A percentile compares a stretch with the other conserved stretches of the same genome.
Conservation (phyloP, 1,139 yeast species). For the Kodamaea derodonti region DNA sequence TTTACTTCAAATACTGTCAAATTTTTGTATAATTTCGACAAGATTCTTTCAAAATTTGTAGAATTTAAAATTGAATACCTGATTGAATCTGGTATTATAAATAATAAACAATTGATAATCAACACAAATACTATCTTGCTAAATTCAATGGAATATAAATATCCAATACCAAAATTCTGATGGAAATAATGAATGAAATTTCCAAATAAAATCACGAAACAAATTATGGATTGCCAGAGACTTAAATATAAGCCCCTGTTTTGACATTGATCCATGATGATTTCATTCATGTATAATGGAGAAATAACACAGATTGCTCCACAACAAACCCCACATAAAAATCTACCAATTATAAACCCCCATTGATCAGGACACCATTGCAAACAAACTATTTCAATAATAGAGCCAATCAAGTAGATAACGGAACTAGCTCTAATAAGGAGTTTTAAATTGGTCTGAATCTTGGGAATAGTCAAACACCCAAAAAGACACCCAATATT, state of each 20-base stretch:
- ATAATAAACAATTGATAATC: constrained; percentile 6
- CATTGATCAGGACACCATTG: constrained; percentile 1
- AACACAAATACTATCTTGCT: constrained; percentile 10
- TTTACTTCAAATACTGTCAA: not conserved
- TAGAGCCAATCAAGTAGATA: constrained; percentile 15
- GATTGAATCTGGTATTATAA: constrained; percentile 12
- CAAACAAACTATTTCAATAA: constrained; percentile 12
- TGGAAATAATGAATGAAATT: constrained; percentile 10
- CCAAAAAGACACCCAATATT: constrained; percentile 29
- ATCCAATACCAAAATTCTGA: not conserved
- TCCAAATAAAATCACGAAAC: constrained; percentile 22
- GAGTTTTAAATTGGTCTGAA: constrained; percentile 7
- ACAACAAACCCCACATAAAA: constrained; percentile 22
- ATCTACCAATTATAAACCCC: constrained; percentile 19
- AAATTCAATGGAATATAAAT: constrained; percentile 6
- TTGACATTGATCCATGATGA: constrained; percentile 11
- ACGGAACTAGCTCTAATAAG: constrained; percentile 9
- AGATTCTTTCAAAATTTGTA: too few relatives aligned
- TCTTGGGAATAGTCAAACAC: constrained; percentile 16
- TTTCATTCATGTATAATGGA: constrained; percentile 22
- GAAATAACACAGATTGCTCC: constrained; percentile 23
- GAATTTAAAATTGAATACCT: constrained; percentile 2
- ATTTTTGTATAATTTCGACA: not conserved
- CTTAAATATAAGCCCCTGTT: constrained; percentile 19
- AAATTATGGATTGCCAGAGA: constrained; percentile 22